Percentiles rank a stretch among this genome's conserved stretches.
These are phyloP conservation scores for Globisporangium viniferum DNA, from an alignment of 352 stramenopile species.

Conservation along the genomic window DNA sequence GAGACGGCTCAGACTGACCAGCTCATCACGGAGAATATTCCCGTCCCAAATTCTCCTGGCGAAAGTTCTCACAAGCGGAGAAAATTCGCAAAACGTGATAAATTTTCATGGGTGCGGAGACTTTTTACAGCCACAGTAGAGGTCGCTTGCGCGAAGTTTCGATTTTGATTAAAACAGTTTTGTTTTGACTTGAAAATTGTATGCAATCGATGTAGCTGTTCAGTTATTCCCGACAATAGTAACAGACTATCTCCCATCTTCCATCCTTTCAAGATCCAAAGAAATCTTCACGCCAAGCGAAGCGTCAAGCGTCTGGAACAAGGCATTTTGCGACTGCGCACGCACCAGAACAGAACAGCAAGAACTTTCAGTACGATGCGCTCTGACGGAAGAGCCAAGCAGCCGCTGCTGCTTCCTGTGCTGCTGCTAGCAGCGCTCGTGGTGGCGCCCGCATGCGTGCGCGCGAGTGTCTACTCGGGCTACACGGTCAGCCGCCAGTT, in stretches of 20 bases:
- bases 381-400: not conserved
- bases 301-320: not conserved
- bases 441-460: slow-evolving; percentile 6
- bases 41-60: too few species aligned
- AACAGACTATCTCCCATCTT: not conserved
- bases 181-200: too few species aligned
- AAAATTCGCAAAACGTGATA: too few species aligned
- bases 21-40: too few species aligned
- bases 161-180: too few species aligned
- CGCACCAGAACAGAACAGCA: not conserved
- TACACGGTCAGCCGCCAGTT: slow-evolving; percentile 71
- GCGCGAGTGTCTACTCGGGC: slow-evolving; percentile 47
- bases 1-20: too few species aligned
- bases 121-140: too few species aligned
- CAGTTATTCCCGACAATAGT: too few species aligned
- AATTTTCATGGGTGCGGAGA: too few species aligned
- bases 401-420: slow-evolving; percentile 11
- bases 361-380: not conserved
- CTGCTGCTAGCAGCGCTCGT: slow-evolving; percentile 7
- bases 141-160: too few species aligned
- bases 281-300: not conserved
- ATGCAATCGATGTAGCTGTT: too few species aligned
- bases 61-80: too few species aligned
- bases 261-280: not conserved
- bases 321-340: not conserved